Percentiles rank a stretch among this genome's conserved stretches.
phyloP scores from a whole-genome alignment of 306 rosid species.

The Aeschynomene evenia region DNA sequence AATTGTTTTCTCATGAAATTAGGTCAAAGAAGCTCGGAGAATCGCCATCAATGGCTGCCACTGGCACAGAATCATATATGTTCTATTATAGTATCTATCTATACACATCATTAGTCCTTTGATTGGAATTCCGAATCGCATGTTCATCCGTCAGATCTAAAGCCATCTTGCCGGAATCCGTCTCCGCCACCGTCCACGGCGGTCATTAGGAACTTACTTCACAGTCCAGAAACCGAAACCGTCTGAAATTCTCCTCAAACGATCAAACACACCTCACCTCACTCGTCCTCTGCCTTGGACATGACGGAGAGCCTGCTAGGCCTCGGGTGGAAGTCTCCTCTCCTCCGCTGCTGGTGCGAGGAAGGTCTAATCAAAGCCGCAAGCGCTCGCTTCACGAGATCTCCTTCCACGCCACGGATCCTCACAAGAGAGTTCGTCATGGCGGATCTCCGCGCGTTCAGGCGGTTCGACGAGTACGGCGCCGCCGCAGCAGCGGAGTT shows the following conservation, averaged over 20 bases:
- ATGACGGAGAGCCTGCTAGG: constrained; percentile 86
- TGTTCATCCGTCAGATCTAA: constrained; percentile 29
- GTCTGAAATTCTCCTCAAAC: background rate
- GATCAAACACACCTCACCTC: background rate
- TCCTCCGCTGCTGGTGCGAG: constrained; percentile 76
- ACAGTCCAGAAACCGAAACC: background rate
- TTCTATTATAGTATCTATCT: constrained; percentile 28
- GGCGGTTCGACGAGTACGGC: constrained; percentile 69
- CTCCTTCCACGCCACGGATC: constrained; percentile 94
- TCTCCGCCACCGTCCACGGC: constrained; percentile 4
- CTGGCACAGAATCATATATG: constrained; percentile 22
- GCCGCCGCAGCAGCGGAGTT: constrained; percentile 36
- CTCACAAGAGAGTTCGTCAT: constrained; percentile 96
- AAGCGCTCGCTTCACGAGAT: constrained; percentile 77
- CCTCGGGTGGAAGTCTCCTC: constrained; percentile 63
- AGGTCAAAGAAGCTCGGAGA: constrained; percentile 43
- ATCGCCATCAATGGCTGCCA: constrained; percentile 49
- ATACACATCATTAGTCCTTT: constrained; percentile 30
- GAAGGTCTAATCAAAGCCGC: constrained; percentile 90
- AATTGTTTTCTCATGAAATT: constrained; percentile 24
- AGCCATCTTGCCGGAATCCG: constrained; percentile 10
- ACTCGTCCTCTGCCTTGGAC: constrained; percentile 49
- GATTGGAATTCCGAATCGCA: constrained; percentile 22
- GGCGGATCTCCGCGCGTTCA: constrained; percentile 94
- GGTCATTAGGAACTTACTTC: background rate